These are phyloP conservation scores for Boletus rufocinnamomeus DNA, from an alignment of 768 basidiomycete species.

Conservation along the genomic window DNA sequence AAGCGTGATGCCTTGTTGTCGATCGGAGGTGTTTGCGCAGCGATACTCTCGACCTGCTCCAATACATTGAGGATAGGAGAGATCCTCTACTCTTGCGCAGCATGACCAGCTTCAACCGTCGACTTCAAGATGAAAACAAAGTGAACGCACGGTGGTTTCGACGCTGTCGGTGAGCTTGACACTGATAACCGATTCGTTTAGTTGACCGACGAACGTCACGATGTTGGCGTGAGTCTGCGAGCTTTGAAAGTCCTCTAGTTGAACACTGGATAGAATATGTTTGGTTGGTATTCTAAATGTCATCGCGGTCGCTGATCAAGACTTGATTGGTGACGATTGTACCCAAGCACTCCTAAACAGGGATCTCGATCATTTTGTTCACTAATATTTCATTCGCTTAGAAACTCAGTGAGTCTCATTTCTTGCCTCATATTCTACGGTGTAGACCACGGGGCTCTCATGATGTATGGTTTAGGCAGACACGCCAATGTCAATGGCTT, in stretches of 20 bases:
- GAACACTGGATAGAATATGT: slow-evolving; percentile 71
- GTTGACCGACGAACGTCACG: slow-evolving; percentile 64
- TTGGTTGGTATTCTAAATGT: slow-evolving; percentile 61
- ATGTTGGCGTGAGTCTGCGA: slow-evolving; percentile 72
- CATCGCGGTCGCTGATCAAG: slow-evolving; percentile 25
- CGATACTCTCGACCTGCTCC: slow-evolving; percentile 64
- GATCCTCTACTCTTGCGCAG: slow-evolving; percentile 53
- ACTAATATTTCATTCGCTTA: neutral
- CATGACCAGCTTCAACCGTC: slow-evolving; percentile 1
- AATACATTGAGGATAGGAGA: slow-evolving; percentile 62
- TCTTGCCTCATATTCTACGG: neutral
- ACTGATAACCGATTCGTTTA: slow-evolving; percentile 77
- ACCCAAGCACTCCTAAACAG: neutral
- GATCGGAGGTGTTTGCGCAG: slow-evolving; percentile 74
- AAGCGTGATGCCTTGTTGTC: slow-evolving; percentile 91
- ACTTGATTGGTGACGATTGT: too few relatives aligned
- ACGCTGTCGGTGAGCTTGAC: slow-evolving; percentile 73
- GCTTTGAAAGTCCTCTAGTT: slow-evolving; percentile 79
- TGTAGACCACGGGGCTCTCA: neutral
- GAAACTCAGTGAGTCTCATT: neutral
- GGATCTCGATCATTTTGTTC: too few relatives aligned
- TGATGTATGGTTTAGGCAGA: neutral
- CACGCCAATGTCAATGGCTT: neutral
- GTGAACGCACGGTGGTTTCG: slow-evolving; percentile 56
- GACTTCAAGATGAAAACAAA: neutral